phyloP scores from a whole-genome alignment of 768 basidiomycete genomes.

The Pulveroboletus sp. region DNA sequence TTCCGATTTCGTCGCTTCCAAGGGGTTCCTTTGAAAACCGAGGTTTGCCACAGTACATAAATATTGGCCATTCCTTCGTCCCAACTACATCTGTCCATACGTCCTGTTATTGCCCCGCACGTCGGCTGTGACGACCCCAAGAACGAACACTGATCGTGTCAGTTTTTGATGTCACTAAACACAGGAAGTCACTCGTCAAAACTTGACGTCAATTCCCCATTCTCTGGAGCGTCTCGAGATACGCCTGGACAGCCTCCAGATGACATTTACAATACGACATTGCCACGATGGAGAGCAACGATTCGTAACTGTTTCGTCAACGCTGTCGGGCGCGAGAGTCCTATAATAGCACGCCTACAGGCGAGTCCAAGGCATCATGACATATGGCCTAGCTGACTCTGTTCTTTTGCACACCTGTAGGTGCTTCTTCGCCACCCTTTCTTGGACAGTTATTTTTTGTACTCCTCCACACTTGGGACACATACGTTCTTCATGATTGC shows the following conservation, averaged over 20 bases:
- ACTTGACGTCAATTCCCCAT: background rate
- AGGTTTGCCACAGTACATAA: no score
- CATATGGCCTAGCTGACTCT: conserved; percentile 8
- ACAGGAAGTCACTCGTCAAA: background rate
- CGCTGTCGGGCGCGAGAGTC: conserved; percentile 56
- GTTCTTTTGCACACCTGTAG: conserved; percentile 29
- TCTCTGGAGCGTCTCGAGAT: background rate
- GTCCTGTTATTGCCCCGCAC: no score
- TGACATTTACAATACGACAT: conserved; percentile 63
- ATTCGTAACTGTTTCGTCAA: conserved; percentile 54
- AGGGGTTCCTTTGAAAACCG: no score
- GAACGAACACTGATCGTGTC: background rate
- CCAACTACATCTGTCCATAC: no score
- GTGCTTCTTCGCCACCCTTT: conserved; percentile 56
- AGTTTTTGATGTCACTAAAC: conserved; percentile 1
- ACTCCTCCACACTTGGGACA: conserved; percentile 76
- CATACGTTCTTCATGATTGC: conserved; percentile 94
- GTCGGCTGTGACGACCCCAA: no score
- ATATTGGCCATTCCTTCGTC: no score
- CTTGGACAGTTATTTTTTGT: conserved; percentile 81
- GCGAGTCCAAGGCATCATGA: conserved; percentile 34
- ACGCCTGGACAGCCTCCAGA: conserved; percentile 18
- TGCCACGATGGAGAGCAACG: conserved; percentile 65
- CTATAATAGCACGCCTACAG: conserved; percentile 65
- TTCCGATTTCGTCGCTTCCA: no score